Evolutionary conservation across 768 basidiomycete genomes (phyloP).

Genomic region (Dacryopinax spathularia): DNA sequence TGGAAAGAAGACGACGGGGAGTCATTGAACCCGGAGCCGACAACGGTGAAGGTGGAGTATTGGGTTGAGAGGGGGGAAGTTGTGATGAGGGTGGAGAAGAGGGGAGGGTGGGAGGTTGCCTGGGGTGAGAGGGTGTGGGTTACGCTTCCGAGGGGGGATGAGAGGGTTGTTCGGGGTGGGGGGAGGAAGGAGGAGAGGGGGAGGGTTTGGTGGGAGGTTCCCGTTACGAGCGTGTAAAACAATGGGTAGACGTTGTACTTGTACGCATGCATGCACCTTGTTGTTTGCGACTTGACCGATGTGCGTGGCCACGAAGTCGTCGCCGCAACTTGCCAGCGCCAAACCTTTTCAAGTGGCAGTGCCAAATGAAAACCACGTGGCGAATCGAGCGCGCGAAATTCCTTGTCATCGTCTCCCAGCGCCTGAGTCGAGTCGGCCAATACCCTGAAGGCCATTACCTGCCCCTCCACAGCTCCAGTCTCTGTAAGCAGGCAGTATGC

Average conservation of each 20-base stretch:
- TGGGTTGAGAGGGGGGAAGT: conserved; percentile 11
- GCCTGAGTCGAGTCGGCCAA: neutral
- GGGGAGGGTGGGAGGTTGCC: conserved; percentile 17
- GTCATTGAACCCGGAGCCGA: conserved; percentile 16
- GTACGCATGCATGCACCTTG: no score
- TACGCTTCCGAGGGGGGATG: conserved; percentile 19
- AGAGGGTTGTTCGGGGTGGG: conserved; percentile 15
- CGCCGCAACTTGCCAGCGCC: neutral
- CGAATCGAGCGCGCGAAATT: neutral
- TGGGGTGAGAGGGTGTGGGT: conserved; percentile 19
- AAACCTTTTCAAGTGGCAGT: neutral
- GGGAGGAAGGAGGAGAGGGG: conserved; percentile 12
- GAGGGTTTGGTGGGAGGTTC: conserved; percentile 10
- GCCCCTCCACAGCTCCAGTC: neutral
- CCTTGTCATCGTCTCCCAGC: neutral
- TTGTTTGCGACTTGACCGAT: no score
- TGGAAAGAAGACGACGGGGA: conserved; percentile 27
- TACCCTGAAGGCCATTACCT: neutral
- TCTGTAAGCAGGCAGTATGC: neutral
- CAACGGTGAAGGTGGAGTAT: conserved; percentile 17
- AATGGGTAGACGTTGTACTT: no score
- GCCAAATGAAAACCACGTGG: neutral
- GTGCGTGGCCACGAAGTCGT: neutral
- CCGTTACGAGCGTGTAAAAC: no score
- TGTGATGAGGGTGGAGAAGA: conserved; percentile 14